Base-by-base conservation (phyloP, 768 basidiomycete genomes). In the Boletus speciosus region DNA sequence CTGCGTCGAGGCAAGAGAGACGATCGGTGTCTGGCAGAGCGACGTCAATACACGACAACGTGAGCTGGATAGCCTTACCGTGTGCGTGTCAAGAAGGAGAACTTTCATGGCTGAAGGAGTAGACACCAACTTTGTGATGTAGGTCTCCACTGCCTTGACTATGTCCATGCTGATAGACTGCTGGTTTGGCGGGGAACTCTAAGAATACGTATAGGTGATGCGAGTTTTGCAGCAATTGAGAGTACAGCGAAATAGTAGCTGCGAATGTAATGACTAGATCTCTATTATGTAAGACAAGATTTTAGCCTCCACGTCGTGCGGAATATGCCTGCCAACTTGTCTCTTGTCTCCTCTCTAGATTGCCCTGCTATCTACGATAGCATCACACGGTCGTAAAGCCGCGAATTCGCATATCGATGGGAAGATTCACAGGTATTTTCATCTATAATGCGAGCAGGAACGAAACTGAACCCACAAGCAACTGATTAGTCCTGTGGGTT, bases 31-130 rank as follows among this genome's bases (percentile, higher is more conserved):
- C 93, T 91, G 58, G n/a, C 35, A 43, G 25, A 69, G 47, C 19
- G 25, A 55, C 11, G 31, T 59, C 5, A 58, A 47, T 36, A 35
- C 19, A 37, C 8, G 29, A 31, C 2, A 41, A 53, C 3, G 14
- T 15, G 32, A 29, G 23, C 23, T 45, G n/a, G 16, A 45, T 21
- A 19, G 32, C 66, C 85, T 48, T 64, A 97, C 95, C 23, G 97
- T 99, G 71, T 98, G 94, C 8, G 85, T 79, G 69, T 99, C 97
- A 27, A 99, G 82, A 23, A 99, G 80, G 42, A 99, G 79, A 21
- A 98, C 94, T 73, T 98, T 98, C 91, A 98, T 98, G 5, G 91
- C 82, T 4, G 81, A 77, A 49, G 93, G 92, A 47, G 84, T 83
- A 21, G 88, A 85, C 54, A 97, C 81, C 77, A 97, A 78, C 77